phyloP scores from a whole-genome alignment of 2,329 filamentous ascomycete species.

The Fusarium foetens region DNA sequence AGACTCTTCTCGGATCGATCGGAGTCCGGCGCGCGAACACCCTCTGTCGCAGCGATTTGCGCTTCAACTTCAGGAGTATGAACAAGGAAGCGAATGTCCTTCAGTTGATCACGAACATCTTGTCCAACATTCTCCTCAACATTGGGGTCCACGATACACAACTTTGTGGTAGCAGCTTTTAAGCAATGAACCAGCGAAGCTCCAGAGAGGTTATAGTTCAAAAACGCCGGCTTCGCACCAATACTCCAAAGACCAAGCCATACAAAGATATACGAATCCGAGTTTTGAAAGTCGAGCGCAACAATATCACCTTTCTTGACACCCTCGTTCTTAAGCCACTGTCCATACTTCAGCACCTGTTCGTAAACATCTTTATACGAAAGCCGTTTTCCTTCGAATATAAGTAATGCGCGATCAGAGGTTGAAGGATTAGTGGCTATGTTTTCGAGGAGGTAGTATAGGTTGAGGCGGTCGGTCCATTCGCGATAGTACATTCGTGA shows the following conservation, averaged over 20 bases:
- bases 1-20: slow-evolving; percentile 61
- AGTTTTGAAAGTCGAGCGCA: slow-evolving; percentile 84
- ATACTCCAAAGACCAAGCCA: slow-evolving; percentile 84
- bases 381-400: slow-evolving; percentile 75
- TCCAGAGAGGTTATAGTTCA: slow-evolving; percentile 85
- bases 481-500: slow-evolving; percentile 59
- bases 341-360: slow-evolving; percentile 74
- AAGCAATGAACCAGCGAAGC: slow-evolving; percentile 80
- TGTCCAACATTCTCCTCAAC: slow-evolving; percentile 67
- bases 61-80: slow-evolving; percentile 68
- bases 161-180: slow-evolving; percentile 69
- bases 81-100: slow-evolving; percentile 67
- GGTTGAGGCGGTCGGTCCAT: slow-evolving; percentile 69
- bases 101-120: slow-evolving; percentile 63
- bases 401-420: slow-evolving; percentile 68
- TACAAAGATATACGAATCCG: slow-evolving; percentile 79
- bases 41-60: slow-evolving; percentile 61
- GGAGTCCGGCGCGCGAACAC: slow-evolving; percentile 68
- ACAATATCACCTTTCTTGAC: slow-evolving; percentile 80
- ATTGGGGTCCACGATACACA: slow-evolving; percentile 75
- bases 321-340: slow-evolving; percentile 74
- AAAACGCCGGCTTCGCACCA: slow-evolving; percentile 83
- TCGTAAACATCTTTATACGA: slow-evolving; percentile 83
- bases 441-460: slow-evolving; percentile 80
- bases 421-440: slow-evolving; percentile 64